Conservation (phyloP, 345 rosid genomes). For the Moricandia moricandioides region DNA sequence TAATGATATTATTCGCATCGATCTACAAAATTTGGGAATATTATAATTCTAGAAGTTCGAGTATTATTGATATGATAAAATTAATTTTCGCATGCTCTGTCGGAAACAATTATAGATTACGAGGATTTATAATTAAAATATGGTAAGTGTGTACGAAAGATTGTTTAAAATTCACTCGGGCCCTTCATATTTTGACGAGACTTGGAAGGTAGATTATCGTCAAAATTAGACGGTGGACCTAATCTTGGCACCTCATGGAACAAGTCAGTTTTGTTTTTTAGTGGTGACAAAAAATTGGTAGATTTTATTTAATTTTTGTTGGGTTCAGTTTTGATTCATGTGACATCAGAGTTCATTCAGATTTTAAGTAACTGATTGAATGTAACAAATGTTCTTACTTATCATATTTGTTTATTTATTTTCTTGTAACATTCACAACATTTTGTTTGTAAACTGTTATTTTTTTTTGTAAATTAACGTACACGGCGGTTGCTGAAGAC, state of each 20-base stretch:
- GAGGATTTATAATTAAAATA: background rate
- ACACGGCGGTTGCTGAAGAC: background rate
- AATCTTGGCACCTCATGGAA: constrained; percentile 25
- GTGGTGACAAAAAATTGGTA: background rate
- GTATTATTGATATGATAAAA: background rate
- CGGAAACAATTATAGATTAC: background rate
- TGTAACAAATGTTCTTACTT: background rate
- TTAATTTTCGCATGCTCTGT: background rate
- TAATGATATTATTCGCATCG: background rate
- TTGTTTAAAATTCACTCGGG: background rate
- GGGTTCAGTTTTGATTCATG: background rate
- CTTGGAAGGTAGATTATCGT: constrained; percentile 23
- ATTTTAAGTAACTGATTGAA: background rate
- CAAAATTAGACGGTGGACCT: constrained; percentile 35
- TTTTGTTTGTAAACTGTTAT: background rate
- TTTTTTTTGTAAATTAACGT: background rate
- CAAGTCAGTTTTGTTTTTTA: constrained; percentile 15
- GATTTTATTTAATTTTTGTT: background rate
- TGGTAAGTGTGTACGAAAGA: constrained; percentile 10
- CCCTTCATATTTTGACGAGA: constrained; percentile 19
- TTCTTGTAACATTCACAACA: background rate
- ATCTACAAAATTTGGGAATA: background rate
- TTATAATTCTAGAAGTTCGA: background rate
- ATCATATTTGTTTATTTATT: background rate
- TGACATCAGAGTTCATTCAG: background rate